Percentiles rank a stretch among this genome's conserved stretches.
phyloP scores from a whole-genome alignment of 306 rosid genomes.

The Prunus kanzakura region DNA sequence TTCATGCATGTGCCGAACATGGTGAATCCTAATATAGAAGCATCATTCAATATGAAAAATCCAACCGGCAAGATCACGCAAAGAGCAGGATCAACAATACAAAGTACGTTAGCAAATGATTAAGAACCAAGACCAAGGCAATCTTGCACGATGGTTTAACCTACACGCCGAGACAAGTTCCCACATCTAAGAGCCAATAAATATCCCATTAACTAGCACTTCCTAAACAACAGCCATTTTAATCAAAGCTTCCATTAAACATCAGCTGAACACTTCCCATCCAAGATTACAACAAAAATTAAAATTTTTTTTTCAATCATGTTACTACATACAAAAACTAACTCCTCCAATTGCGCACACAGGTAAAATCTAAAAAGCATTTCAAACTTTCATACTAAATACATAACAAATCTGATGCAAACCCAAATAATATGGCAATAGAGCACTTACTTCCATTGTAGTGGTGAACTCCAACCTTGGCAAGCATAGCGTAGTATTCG shows the following conservation, averaged over 20 bases:
- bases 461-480: conserved; percentile 52
- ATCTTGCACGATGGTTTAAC: background rate
- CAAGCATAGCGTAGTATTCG: conserved; percentile 54
- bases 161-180: background rate
- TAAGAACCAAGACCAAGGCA: too few relatives aligned
- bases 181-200: background rate
- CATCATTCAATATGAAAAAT: background rate
- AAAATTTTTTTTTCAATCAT: too few relatives aligned
- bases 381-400: background rate
- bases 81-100: background rate
- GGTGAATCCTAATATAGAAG: too few relatives aligned
- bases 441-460: conserved; percentile 46
- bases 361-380: too few relatives aligned
- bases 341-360: too few relatives aligned
- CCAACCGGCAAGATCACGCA: background rate
- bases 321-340: background rate
- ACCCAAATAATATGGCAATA: too few relatives aligned
- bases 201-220: background rate
- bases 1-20: too few relatives aligned
- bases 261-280: too few relatives aligned
- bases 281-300: too few relatives aligned
- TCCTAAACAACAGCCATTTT: too few relatives aligned
- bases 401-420: background rate
- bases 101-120: background rate
- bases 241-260: too few relatives aligned